A percentile compares a stretch with the other conserved stretches of the same genome.
phyloP scores from a whole-genome alignment of 1,284 basidiomycete species.

The Mycosarcoma mackinlayi region DNA sequence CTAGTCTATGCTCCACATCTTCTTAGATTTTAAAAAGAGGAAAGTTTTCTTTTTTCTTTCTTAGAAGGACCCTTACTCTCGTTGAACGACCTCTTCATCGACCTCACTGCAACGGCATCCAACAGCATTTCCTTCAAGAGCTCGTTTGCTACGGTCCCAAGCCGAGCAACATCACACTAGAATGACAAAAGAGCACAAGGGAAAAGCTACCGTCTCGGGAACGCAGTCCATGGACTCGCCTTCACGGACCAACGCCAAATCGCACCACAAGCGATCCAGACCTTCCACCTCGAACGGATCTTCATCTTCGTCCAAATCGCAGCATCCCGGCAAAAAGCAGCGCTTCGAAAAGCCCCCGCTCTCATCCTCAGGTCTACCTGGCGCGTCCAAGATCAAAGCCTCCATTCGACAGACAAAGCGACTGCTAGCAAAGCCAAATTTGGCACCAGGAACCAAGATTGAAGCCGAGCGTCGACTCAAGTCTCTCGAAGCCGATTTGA shows the following conservation, averaged over 20 bases:
- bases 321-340: slow-evolving; percentile 25
- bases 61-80: too few species aligned
- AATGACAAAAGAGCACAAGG: slow-evolving; percentile 31
- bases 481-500: slow-evolving; percentile 48
- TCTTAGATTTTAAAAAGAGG: not conserved
- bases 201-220: slow-evolving; percentile 17
- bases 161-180: not conserved
- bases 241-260: slow-evolving; percentile 1
- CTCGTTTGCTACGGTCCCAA: not conserved
- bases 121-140: too few species aligned
- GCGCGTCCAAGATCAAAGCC: slow-evolving; percentile 51
- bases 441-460: slow-evolving; percentile 51
- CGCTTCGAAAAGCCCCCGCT: slow-evolving; percentile 24
- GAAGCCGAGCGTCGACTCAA: slow-evolving; percentile 57
- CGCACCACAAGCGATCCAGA: slow-evolving; percentile 22
- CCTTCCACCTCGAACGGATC: slow-evolving; percentile 5
- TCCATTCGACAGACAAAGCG: slow-evolving; percentile 57
- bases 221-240: slow-evolving; percentile 6
- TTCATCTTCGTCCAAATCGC: slow-evolving; percentile 6
- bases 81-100: not conserved
- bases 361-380: slow-evolving; percentile 22
- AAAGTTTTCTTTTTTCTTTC: slow-evolving; percentile 1
- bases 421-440: slow-evolving; percentile 49
- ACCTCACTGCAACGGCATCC: too few species aligned
- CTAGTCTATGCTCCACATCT: slow-evolving; percentile 1